phyloP scores from a whole-genome alignment of 1,139 yeast genomes.

The Scheffersomyces insectosa region DNA sequence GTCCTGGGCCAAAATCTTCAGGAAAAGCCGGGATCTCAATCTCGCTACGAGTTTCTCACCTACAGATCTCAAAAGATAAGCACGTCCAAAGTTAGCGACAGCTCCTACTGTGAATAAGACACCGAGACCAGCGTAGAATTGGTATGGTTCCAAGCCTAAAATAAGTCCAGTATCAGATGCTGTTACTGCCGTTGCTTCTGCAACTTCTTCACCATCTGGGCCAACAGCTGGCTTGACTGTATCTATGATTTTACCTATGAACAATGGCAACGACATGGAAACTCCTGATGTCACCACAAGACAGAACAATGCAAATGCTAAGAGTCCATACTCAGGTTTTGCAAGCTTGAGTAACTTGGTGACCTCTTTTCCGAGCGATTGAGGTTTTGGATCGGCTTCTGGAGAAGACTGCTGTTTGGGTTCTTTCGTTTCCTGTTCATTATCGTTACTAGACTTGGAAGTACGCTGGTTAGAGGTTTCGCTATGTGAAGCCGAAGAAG shows the following conservation, averaged over 20 bases:
- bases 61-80: constrained; percentile 67
- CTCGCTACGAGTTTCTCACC: constrained; percentile 90
- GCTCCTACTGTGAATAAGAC: constrained; percentile 70
- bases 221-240: constrained; percentile 26
- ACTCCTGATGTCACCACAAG: constrained; percentile 54
- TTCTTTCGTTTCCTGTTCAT: no score
- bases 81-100: constrained; percentile 76
- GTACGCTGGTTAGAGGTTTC: no score
- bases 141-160: constrained; percentile 34
- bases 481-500: no score
- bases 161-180: constrained; percentile 30
- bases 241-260: constrained; percentile 71
- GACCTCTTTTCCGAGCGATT: constrained; percentile 18
- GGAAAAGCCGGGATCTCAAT: constrained; percentile 73
- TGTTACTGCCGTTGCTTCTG: constrained; percentile 28
- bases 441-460: no score
- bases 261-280: constrained; percentile 72
- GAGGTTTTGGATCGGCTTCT: no score
- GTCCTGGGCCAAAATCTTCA: constrained; percentile 79
- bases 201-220: constrained; percentile 4
- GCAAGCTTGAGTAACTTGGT: constrained; percentile 34
- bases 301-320: constrained; percentile 56
- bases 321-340: constrained; percentile 35
- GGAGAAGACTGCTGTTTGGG: no score
- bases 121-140: constrained; percentile 36